Evolutionary conservation across 2,329 filamentous ascomycete species (phyloP), one percentile per base, ranked within the genome.

Genomic region (Nannizzia gypsea): DNA sequence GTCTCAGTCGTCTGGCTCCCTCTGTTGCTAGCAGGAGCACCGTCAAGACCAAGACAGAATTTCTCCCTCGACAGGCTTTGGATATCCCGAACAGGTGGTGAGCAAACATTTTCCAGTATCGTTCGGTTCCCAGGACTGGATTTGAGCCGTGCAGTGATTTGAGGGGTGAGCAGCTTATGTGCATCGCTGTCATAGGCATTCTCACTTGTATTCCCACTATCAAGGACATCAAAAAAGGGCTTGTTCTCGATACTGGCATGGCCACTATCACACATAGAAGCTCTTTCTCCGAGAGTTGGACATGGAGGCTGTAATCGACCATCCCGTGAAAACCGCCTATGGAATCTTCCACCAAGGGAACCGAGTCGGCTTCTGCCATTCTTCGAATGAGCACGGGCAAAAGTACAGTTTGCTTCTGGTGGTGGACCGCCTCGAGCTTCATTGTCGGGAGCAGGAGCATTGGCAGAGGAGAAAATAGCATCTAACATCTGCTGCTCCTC

Each of bases 101-200:
- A 13, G 26, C n/a, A 17, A 42, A 42, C 24, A 2, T 34, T 42
- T 40, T 34, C 31, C 3, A 42, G 34, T 3, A 40, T 42, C 13
- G 11, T 42, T n/a, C 20, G 17, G 17, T 42, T 61, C 31, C 42
- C 26, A 34, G 57, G 50, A 28, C 61, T 50, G 15, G 64, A 63
- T 46, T 60, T 38, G 22, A 61, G 59, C 38, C 66, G 64, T 17
- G 57, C 63, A 20, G 61, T 62, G 13, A 69, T 66, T 22, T 66
- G 68, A 24, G 73, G 72, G 11, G 70, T 74, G 13, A 66, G 59
- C 46, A 76, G 70, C 40, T 62, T 72, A 34, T 72, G 72, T 9
- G 73, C 73, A 66, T 76, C 74, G 55, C 73, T 76, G 60, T 76
- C 74, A 61, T 76, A 76, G 6, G 68, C 72, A 59, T 66, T 66